phyloP scores from a whole-genome alignment of 2,329 filamentous ascomycete species.

The Alternaria sp. region DNA sequence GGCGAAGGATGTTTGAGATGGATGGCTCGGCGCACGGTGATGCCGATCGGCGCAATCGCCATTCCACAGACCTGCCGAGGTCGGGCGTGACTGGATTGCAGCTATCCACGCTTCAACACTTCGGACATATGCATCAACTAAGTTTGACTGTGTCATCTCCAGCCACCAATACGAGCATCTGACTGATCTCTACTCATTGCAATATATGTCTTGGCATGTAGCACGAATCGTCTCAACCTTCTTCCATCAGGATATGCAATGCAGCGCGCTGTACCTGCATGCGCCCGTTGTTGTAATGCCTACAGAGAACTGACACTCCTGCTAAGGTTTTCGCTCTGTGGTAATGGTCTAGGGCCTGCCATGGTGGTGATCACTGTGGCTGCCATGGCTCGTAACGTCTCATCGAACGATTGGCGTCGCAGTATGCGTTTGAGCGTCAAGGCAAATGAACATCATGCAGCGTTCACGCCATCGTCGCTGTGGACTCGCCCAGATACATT shows the following conservation, averaged over 20 bases:
- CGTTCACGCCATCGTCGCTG: slow-evolving; percentile 4
- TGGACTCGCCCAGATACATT: neutral
- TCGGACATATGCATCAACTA: neutral
- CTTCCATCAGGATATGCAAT: neutral
- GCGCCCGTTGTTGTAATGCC: neutral
- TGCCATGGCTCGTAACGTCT: slow-evolving; percentile 3
- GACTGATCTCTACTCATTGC: neutral
- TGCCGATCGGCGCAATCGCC: neutral
- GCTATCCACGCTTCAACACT: neutral
- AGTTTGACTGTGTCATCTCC: neutral
- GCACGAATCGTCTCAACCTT: neutral
- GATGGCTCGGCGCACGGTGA: neutral
- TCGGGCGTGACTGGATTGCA: neutral
- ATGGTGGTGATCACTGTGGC: neutral
- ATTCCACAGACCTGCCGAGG: neutral
- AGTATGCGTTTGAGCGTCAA: slow-evolving; percentile 28
- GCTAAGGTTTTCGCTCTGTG: neutral
- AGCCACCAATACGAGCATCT: neutral
- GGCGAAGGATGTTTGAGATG: neutral
- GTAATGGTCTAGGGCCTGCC: neutral
- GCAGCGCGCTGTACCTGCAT: neutral
- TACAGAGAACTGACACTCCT: neutral
- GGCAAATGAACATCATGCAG: slow-evolving; percentile 4
- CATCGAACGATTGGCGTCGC: slow-evolving; percentile 41
- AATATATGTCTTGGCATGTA: neutral